A percentile compares a stretch with the other conserved stretches of the same genome.
Evolutionary conservation across 352 stramenopile species (phyloP).

Genomic region (Pilasporangium apinafurcum): DNA sequence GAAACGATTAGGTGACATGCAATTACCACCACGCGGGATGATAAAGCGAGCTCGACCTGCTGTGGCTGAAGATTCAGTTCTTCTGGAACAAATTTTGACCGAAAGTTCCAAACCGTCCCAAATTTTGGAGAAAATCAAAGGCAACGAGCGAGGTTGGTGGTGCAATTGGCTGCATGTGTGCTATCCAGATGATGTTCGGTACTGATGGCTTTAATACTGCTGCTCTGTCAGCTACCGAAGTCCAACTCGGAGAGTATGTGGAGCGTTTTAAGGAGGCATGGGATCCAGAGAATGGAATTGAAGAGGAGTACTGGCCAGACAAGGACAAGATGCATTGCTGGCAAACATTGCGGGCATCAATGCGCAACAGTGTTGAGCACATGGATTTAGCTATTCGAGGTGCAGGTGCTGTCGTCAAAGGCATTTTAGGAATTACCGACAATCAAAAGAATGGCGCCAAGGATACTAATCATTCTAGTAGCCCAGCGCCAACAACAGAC

Average conservation of each 20-base stretch:
- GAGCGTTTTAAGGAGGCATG: conserved; percentile 90
- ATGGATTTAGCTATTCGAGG: conserved; percentile 62
- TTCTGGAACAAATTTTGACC: conserved; percentile 78
- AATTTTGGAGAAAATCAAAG: conserved; percentile 75
- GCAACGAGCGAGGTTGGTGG: conserved; percentile 37
- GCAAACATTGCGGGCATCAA: conserved; percentile 74
- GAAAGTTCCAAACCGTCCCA: conserved; percentile 67
- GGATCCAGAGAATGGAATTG: conserved; percentile 93
- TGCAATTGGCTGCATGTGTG: not conserved
- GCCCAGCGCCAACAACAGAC: not conserved
- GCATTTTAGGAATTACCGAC: conserved; percentile 44
- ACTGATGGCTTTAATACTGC: not conserved
- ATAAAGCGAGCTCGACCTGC: conserved; percentile 13
- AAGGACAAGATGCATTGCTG: conserved; percentile 90
- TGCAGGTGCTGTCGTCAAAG: conserved; percentile 58
- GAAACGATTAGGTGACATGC: conserved; percentile 29
- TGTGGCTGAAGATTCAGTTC: conserved; percentile 17
- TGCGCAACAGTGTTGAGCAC: conserved; percentile 67
- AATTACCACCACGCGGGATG: conserved; percentile 11
- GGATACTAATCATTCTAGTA: not conserved
- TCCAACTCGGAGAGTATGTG: conserved; percentile 75
- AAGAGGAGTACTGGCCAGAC: conserved; percentile 94
- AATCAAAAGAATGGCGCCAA: conserved; percentile 4
- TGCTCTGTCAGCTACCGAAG: conserved; percentile 34
- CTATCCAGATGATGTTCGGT: not conserved